Percentiles rank a stretch among this genome's conserved stretches.
Conservation (phyloP, 352 stramenopile species). For the Salisapilia sapeloensis region DNA sequence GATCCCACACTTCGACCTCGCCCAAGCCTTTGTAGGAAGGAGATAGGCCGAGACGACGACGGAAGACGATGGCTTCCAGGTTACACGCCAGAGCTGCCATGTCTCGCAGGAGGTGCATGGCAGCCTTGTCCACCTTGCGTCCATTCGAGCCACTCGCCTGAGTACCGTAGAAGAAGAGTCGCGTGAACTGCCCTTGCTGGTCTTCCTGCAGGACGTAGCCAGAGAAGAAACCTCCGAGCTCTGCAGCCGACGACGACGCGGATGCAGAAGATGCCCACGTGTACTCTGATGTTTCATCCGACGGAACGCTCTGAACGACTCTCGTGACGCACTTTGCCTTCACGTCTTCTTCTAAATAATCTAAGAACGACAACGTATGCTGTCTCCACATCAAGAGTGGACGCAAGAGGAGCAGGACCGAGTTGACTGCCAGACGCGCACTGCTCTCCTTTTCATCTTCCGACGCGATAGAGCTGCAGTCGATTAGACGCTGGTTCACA, state of each 20-base stretch:
- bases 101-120: slow-evolving; percentile 21
- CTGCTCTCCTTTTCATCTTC: slow-evolving; percentile 5
- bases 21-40: slow-evolving; percentile 10
- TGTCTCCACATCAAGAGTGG: slow-evolving; percentile 22
- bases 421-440: slow-evolving; percentile 24
- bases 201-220: slow-evolving; percentile 51
- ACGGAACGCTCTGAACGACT: slow-evolving; percentile 40
- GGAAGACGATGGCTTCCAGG: slow-evolving; percentile 21
- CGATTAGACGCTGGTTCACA: slow-evolving; percentile 16
- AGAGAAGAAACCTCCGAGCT: slow-evolving; percentile 19
- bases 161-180: slow-evolving; percentile 44
- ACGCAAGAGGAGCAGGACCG: slow-evolving; percentile 33
- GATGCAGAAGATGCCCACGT: background rate
- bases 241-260: slow-evolving; percentile 1
- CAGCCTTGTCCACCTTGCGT: slow-evolving; percentile 10
- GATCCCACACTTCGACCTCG: slow-evolving; percentile 2
- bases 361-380: slow-evolving; percentile 33
- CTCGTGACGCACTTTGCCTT: slow-evolving; percentile 33
- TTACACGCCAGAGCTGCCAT: slow-evolving; percentile 21
- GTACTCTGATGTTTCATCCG: slow-evolving; percentile 10
- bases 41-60: slow-evolving; percentile 32
- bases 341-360: slow-evolving; percentile 35
- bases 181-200: slow-evolving; percentile 30
- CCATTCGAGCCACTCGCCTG: slow-evolving; percentile 4
- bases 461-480: slow-evolving; percentile 10